phyloP scores from a whole-genome alignment of 2,329 filamentous ascomycete genomes.

The Pseudogymnoascus sp. region DNA sequence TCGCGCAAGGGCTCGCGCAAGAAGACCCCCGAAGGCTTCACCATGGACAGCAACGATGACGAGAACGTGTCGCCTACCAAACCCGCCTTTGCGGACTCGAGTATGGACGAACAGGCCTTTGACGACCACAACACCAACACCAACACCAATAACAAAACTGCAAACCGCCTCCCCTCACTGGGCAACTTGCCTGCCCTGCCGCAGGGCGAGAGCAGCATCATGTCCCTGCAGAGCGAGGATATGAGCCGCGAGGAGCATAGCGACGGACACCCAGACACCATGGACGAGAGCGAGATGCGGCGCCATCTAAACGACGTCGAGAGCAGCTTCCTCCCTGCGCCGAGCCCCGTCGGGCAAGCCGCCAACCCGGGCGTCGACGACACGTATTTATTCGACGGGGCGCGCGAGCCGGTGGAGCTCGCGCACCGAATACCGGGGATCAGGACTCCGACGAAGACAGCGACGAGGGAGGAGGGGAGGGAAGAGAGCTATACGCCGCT shows the following conservation, averaged over 20 bases:
- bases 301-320: slow-evolving; percentile 54
- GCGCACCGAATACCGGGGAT: slow-evolving; percentile 9
- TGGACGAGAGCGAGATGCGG: slow-evolving; percentile 29
- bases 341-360: slow-evolving; percentile 46
- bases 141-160: neutral
- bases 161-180: neutral
- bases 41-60: neutral
- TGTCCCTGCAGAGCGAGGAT: slow-evolving; percentile 23
- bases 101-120: neutral
- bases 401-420: slow-evolving; percentile 20
- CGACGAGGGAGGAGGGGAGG: neutral
- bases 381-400: slow-evolving; percentile 50
- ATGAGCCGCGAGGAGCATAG: slow-evolving; percentile 15
- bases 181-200: slow-evolving; percentile 10
- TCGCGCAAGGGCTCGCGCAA: slow-evolving; percentile 7
- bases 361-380: slow-evolving; percentile 43
- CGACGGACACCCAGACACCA: slow-evolving; percentile 19
- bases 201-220: slow-evolving; percentile 23
- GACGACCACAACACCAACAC: neutral
- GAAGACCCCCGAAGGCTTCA: neutral
- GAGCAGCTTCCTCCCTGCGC: slow-evolving; percentile 53
- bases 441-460: neutral
- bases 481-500: neutral
- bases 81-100: neutral
- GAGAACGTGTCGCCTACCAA: neutral